These are phyloP conservation scores for Phylloporus sp. DNA, from an alignment of 768 basidiomycete species.

Conservation along the genomic window DNA sequence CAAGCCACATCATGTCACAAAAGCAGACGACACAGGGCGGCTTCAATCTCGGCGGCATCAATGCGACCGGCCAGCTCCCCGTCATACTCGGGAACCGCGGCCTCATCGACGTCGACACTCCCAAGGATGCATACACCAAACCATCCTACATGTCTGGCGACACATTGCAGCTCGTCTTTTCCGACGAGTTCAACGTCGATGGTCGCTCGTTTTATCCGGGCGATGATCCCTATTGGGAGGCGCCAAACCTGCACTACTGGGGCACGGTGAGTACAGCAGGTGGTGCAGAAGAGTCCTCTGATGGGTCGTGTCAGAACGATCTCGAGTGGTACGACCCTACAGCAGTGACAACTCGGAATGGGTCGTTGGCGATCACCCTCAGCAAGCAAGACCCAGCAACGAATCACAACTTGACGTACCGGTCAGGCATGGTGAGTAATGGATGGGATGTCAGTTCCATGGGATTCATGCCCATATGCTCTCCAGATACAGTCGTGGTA, in stretches of 20 bases:
- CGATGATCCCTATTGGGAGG: slow-evolving; percentile 59
- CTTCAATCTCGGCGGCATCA: slow-evolving; percentile 74
- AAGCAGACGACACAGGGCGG: slow-evolving; percentile 42
- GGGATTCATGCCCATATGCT: slow-evolving; percentile 7
- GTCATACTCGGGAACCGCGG: slow-evolving; percentile 38
- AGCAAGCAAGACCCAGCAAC: slow-evolving; percentile 35
- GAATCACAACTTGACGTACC: slow-evolving; percentile 48
- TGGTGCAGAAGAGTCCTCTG: background rate
- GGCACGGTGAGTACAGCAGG: slow-evolving; percentile 37
- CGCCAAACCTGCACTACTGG: slow-evolving; percentile 63
- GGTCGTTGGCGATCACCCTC: slow-evolving; percentile 47
- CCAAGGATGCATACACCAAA: slow-evolving; percentile 39
- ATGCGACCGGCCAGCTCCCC: slow-evolving; percentile 64
- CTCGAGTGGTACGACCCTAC: slow-evolving; percentile 59
- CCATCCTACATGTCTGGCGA: slow-evolving; percentile 35
- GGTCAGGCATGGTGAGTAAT: slow-evolving; percentile 35
- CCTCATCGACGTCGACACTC: slow-evolving; percentile 54
- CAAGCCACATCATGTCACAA: slow-evolving; percentile 41
- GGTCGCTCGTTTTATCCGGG: slow-evolving; percentile 69
- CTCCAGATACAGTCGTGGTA: slow-evolving; percentile 31
- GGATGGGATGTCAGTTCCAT: background rate
- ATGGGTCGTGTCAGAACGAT: slow-evolving; percentile 26
- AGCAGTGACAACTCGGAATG: slow-evolving; percentile 46
- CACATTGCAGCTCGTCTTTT: slow-evolving; percentile 57
- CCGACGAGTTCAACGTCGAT: slow-evolving; percentile 76